Evolutionary conservation across 2,329 filamentous ascomycete species (phyloP), one percentile per base, ranked within the genome.

Genomic region (Chaetomiaceae sp.): DNA sequence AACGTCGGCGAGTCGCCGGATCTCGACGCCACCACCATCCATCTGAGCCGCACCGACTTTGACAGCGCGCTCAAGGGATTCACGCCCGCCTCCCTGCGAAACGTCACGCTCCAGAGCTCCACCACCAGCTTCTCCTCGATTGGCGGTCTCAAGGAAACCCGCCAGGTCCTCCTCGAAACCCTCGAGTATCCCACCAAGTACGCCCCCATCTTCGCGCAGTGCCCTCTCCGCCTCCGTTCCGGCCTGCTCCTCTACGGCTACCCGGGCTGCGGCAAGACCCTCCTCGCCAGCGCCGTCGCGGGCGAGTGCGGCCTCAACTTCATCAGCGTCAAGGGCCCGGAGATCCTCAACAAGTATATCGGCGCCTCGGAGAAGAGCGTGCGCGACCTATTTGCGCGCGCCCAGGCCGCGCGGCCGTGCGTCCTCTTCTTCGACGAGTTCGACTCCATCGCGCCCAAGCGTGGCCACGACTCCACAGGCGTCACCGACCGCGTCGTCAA

Each of bases 401-500:
- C 93, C 0, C 84, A 86, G 64, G 92, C 93, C 3, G 93, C 93
- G 4, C 83, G 86, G 53, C 95, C 95, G 0, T 97, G 93, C 61
- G 88, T 99, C 4, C 76, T 99, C 8, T 99, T 99, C 76, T 99
- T 99, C 65, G 93, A 99, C 65, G 93, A 99, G 67, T 99, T 99
- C 64, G 93, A 99, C 71, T 91, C 88, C 34, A 97, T 99, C 57
- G 95, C 95, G 0, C 93, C 93, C 2, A 99, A 97, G 70, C 82
- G 93, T 71, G 93, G 93, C 0, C 93, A 99, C 65, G 95, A 99
- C 67, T 93, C 87, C 2, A 99, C 93, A 0, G 93, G 95, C 58
- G 95, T 99, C n/a, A 99, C 93, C 0, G 95, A 99, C 68, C 83
- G 95, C 33, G 95, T 99, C 0, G 93, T 99, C 60, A 99, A 99